Evolutionary conservation across 2,329 filamentous ascomycete genomes (phyloP), one percentile per base, ranked within the genome.

Genomic region (Boeremia lycopersici): DNA sequence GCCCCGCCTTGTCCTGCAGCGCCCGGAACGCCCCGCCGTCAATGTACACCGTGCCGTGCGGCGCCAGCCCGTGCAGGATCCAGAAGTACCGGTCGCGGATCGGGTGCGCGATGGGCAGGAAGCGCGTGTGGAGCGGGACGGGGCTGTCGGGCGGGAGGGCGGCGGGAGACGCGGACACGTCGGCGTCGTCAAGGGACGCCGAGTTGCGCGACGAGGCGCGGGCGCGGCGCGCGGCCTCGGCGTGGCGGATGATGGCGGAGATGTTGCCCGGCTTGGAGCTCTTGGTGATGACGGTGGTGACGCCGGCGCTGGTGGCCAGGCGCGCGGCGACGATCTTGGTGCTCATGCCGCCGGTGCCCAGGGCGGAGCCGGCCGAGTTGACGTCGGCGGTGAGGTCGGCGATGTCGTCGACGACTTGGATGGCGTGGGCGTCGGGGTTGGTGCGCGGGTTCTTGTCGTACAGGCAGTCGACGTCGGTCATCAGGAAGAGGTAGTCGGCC

Each of bases 401-500:
- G 56, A 99, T 96, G 69, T 99, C 92, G 48, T 95, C 88, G 1
- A 99, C 92, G 1, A 97, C 89, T 69, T 96, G 89, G 55, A 99
- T 98, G 0, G 95, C 86, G 69, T 89, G 85, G 8, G 95, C 95
- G 68, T 97, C 89, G 0, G 91, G 87, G 67, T 96, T 82, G 1
- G 86, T 88, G 28, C 95, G 85, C 1, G 95, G 95, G 67, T 99
- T 99, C 76, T 93, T 95, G 76, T 96, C 92, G 75, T 99, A 99
- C 11, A 99, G 81, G 72, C 93, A 97, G 73, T 99, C 95, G 42
- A 99, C 95, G 71, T 99, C 95, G 1, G 95, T 99, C 95, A 99
- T 98, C 60, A 99, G 83, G 77, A 99, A 99, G 9, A 99, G 83
- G 68, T 96, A 91, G 70, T 99, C 93, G 45, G 95, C 95, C 69